Evolutionary conservation across 768 basidiomycete genomes (phyloP).

Genomic region (Chalciporus piperatus): DNA sequence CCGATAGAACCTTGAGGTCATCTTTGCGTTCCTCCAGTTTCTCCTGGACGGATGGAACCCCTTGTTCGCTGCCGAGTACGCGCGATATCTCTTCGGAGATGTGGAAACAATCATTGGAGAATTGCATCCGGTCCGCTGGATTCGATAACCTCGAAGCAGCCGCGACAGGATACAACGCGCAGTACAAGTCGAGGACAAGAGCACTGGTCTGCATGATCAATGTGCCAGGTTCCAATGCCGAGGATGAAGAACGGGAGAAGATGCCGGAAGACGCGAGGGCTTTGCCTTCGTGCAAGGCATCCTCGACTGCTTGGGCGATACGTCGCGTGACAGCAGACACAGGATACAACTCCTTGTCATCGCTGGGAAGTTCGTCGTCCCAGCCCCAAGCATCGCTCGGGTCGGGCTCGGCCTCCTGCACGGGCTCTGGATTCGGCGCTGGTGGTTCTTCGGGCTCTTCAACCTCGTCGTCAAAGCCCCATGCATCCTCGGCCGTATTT

Average conservation of each 20-base stretch:
- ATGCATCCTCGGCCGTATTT: conserved; percentile 35
- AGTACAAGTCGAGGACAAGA: conserved; percentile 72
- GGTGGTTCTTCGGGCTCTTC: conserved; percentile 21
- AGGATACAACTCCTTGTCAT: conserved; percentile 48
- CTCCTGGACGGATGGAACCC: conserved; percentile 35
- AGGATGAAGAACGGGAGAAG: conserved; percentile 35
- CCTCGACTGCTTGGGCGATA: conserved; percentile 55
- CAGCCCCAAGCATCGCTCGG: conserved; percentile 73
- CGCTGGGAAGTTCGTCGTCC: conserved; percentile 47
- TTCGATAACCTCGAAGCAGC: conserved; percentile 47
- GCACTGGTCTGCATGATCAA: conserved; percentile 60
- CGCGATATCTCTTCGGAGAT: conserved; percentile 49
- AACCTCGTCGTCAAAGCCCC: conserved; percentile 54
- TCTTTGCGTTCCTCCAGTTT: conserved; percentile 51
- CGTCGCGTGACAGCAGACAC: conserved; percentile 58
- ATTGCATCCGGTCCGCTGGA: conserved; percentile 61
- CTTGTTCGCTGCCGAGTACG: conserved; percentile 28
- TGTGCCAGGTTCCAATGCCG: conserved; percentile 43
- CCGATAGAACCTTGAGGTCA: conserved; percentile 52
- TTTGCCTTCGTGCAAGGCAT: conserved; percentile 63
- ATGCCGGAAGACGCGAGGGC: conserved; percentile 58
- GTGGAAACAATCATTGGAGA: conserved; percentile 80
- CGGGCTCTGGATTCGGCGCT: conserved; percentile 17
- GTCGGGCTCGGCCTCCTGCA: conserved; percentile 33
- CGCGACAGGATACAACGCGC: conserved; percentile 72